Evolutionary conservation across 2,329 filamentous ascomycete genomes (phyloP), one percentile per base, ranked within the genome.

Genomic region (Sporothrix curviconia): DNA sequence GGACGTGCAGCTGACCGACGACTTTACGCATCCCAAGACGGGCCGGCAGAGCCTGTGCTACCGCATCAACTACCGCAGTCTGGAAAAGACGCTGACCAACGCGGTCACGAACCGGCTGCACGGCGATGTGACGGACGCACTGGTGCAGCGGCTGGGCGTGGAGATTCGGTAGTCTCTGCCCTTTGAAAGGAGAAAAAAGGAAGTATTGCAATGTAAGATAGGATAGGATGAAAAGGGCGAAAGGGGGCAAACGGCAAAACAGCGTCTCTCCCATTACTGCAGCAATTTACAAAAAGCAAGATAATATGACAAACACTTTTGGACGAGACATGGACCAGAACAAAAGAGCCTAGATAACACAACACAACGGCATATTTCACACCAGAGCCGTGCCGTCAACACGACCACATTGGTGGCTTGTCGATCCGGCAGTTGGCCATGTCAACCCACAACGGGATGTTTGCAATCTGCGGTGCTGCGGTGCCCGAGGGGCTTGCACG

Each of bases 51-150:
- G 92, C 74, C 73, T 94, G 75, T 95, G 90, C 72, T 99, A 96
- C 71, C 81, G 92, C 62, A 87, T 97, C 71, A 92, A 92, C 69
- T 99, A 99, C 74, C 83, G 94, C 63, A 96, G 91, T 71, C 74
- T 96, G 64, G 92, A 96, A 76, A 82, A 88, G 68, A 99, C 92
- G 1, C 74, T 99, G 70, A 96, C 87, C 9, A 94, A 91, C 65
- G 77, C 81, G 36, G 89, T 96, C 76, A 82, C 85, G 11, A 95
- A 95, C 68, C 71, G 76, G 43, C 72, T 95, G 67, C 92, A 99
- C 70, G 77, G 84, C 51, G 71, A 77, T 63, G 85, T 97, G 44
- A 76, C 79, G 42, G 66, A 74, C 61, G 79, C 81, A 62, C 73
- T 97, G 61, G 85, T 89, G 3, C 74, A 80, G 60, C 82, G 83